Base-by-base conservation (phyloP, 805 yeast genomes). In the Middelhovenomyces tepae region DNA sequence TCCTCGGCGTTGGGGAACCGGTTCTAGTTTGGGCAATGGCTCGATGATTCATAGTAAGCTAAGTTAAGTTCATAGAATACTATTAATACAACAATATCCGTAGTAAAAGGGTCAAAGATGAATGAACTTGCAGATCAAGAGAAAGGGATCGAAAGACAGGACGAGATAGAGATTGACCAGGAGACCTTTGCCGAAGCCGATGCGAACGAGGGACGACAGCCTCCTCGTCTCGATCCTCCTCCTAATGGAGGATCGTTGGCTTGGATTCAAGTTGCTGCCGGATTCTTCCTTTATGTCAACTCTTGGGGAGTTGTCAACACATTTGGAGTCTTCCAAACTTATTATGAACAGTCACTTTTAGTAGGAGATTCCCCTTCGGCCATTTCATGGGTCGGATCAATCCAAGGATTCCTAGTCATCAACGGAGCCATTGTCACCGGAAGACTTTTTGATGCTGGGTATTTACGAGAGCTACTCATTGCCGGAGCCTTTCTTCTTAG, bases 371-470 rank as follows among this genome's bases (percentile, higher is more conserved):
- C 51, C 7, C 48, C 58, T 5, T 50, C 57, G 5, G 39, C 54
- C 3, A 50, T 55, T 17, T 44, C 59, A 2, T 54, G 59, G 59
- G 51, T 55, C 27, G 57, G 58, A 4, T 54, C 59, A 4, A 35
- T 55, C 16, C 56, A 55, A 33, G 51, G 48, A 6, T 50, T 45
- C 28, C 37, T 53, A n/a, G 38, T 53, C 17, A 38, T 53, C 16
- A 29, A 47, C 14, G 43, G 44, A 11, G 42, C 56, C 7, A 38
- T 54, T 10, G 35, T 53, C 17, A 35, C 40, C 16, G 59, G 60
- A 10, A 38, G 54, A n/a, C 41, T 50, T 25, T 30, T 50, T 16
- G 60, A 55, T 27, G 48, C 47, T 14, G 48, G 50, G n/a, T 46
- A 48, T 15, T 28, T 42, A 25, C 42, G 38, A 15, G 28, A 11